phyloP scores from a whole-genome alignment of 352 stramenopile genomes.

The Phytophthora citrophthora region DNA sequence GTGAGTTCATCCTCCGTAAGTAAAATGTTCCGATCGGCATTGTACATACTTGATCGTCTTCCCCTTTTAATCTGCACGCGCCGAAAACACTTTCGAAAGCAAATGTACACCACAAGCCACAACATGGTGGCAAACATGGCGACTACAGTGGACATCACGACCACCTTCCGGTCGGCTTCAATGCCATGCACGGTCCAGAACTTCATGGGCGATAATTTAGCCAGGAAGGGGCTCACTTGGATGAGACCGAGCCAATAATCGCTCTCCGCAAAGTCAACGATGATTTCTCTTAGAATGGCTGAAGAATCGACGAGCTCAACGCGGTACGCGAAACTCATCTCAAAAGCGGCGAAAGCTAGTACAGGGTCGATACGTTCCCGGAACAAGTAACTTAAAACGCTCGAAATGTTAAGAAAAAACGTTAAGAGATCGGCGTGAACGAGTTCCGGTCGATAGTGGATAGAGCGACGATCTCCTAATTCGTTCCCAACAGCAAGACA shows the following conservation, averaged over 20 bases:
- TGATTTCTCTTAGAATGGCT: slow-evolving; percentile 11
- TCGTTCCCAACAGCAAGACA: slow-evolving; percentile 22
- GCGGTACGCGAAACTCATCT: slow-evolving; percentile 20
- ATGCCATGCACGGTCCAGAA: slow-evolving; percentile 23
- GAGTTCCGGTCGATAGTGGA: slow-evolving; percentile 26
- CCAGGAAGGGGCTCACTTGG: slow-evolving; percentile 14
- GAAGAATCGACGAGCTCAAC: slow-evolving; percentile 17
- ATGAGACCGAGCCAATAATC: slow-evolving; percentile 22
- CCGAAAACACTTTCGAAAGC: slow-evolving; percentile 26
- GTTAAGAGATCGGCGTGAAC: slow-evolving; percentile 35
- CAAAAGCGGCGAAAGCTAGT: slow-evolving; percentile 29
- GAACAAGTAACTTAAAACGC: slow-evolving; percentile 30
- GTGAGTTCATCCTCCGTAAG: slow-evolving; percentile 8
- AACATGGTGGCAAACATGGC: slow-evolving; percentile 25
- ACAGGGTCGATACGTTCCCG: slow-evolving; percentile 40
- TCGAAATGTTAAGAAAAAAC: slow-evolving; percentile 29
- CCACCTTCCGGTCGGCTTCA: slow-evolving; percentile 3
- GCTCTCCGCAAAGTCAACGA: slow-evolving; percentile 18
- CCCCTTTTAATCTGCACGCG: background rate
- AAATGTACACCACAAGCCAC: slow-evolving; percentile 30
- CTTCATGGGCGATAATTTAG: slow-evolving; percentile 19
- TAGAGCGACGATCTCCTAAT: slow-evolving; percentile 1
- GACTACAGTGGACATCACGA: slow-evolving; percentile 18
- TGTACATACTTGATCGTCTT: slow-evolving; percentile 18
- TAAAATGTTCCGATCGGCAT: slow-evolving; percentile 7